phyloP scores from a whole-genome alignment of 2,329 filamentous ascomycete species.

The Fusarium duplospermum region DNA sequence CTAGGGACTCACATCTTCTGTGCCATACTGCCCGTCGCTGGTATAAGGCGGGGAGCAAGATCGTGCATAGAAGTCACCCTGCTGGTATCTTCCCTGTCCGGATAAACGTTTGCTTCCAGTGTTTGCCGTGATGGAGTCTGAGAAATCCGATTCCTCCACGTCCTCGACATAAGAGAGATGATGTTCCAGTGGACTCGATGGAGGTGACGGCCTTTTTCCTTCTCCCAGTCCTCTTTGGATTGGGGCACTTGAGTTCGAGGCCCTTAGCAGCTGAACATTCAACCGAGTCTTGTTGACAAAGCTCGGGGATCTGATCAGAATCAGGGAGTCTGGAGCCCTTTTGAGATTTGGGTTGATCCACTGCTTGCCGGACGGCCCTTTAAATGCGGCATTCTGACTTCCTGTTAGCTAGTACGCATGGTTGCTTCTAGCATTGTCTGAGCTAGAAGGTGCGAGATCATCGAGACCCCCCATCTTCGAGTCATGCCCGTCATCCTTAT shows the following conservation, averaged over 20 bases:
- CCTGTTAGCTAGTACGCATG: background rate
- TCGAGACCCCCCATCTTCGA: background rate
- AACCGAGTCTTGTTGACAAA: conserved; percentile 49
- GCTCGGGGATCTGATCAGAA: conserved; percentile 61
- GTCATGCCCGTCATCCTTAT: background rate
- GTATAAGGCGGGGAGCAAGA: background rate
- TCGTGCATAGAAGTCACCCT: background rate
- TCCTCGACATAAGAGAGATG: background rate
- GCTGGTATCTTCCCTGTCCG: background rate
- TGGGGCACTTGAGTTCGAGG: background rate
- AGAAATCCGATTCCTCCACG: background rate
- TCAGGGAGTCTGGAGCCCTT: conserved; percentile 65
- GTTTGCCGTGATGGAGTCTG: background rate
- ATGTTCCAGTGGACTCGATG: background rate
- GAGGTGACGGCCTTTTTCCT: background rate
- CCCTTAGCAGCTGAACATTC: background rate
- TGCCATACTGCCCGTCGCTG: background rate
- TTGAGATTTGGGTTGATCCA: conserved; percentile 69
- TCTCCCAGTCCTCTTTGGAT: background rate
- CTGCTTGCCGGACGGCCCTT: conserved; percentile 67
- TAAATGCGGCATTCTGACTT: background rate
- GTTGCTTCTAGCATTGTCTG: background rate
- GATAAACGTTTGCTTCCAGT: background rate
- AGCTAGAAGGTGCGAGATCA: background rate
- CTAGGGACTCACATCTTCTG: background rate